Conservation (phyloP, 768 basidiomycete genomes). For the Lyophyllum shimeji region DNA sequence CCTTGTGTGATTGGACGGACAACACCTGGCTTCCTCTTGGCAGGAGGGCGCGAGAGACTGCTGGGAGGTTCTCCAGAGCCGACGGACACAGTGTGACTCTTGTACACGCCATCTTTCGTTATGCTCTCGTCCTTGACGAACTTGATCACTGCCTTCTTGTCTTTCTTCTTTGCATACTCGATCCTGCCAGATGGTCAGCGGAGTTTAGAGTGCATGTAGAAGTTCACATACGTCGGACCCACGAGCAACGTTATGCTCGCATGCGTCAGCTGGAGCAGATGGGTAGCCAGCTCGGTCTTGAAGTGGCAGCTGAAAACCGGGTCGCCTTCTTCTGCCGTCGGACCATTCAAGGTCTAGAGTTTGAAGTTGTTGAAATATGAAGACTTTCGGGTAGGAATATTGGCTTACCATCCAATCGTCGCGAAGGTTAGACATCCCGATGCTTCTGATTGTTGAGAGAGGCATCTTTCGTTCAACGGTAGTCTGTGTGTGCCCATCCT, state of each 20-base stretch:
- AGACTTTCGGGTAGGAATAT: neutral
- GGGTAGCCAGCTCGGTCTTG: conserved; percentile 92
- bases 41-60: conserved; percentile 81
- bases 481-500: conserved; percentile 59
- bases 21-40: conserved; percentile 85
- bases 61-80: conserved; percentile 82
- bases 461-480: conserved; percentile 86
- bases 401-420: conserved; percentile 91
- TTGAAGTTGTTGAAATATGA: conserved; percentile 6
- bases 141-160: conserved; percentile 86
- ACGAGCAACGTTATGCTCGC: conserved; percentile 73
- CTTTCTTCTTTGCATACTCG: conserved; percentile 95
- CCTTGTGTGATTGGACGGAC: conserved; percentile 85
- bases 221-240: conserved; percentile 67
- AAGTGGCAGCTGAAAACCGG: conserved; percentile 88
- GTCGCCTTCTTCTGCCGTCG: conserved; percentile 88
- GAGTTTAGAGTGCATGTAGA: neutral
- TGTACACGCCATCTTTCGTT: conserved; percentile 79
- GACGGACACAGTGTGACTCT: conserved; percentile 89
- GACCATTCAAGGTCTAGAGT: conserved; percentile 66
- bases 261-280: conserved; percentile 78
- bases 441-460: conserved; percentile 81
- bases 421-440: conserved; percentile 83
- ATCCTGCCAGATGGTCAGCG: conserved; percentile 48
- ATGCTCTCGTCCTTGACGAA: conserved; percentile 89